Conservation (phyloP, 2,329 filamentous ascomycete species). For the Lecanicillium sp. region DNA sequence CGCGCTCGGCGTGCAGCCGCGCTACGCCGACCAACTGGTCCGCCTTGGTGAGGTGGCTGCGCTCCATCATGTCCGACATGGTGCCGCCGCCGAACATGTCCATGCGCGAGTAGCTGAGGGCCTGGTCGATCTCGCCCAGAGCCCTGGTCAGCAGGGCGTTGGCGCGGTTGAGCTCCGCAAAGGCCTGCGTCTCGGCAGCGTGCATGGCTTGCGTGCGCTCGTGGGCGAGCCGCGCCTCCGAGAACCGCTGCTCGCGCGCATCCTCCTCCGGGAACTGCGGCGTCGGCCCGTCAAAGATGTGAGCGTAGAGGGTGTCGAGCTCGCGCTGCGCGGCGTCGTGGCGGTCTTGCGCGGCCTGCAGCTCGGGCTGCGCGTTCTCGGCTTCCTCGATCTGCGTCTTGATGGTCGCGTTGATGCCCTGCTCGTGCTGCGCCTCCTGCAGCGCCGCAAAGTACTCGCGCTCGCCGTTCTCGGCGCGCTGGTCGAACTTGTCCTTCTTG, state of each 20-base stretch:
- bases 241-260: slow-evolving; percentile 32
- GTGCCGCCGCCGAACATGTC: slow-evolving; percentile 47
- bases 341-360: slow-evolving; percentile 30
- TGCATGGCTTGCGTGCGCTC: slow-evolving; percentile 29
- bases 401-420: slow-evolving; percentile 36
- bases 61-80: slow-evolving; percentile 47
- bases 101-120: slow-evolving; percentile 33
- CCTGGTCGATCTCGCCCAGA: slow-evolving; percentile 34
- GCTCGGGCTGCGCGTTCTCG: slow-evolving; percentile 24
- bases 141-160: slow-evolving; percentile 30
- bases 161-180: slow-evolving; percentile 35
- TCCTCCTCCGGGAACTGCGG: slow-evolving; percentile 50
- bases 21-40: slow-evolving; percentile 38
- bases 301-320: slow-evolving; percentile 46
- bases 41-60: slow-evolving; percentile 42
- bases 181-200: slow-evolving; percentile 37
- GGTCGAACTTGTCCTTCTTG: slow-evolving; percentile 33
- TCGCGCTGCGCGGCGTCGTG: slow-evolving; percentile 38
- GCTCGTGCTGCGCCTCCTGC: slow-evolving; percentile 40
- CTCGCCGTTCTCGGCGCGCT: slow-evolving; percentile 48
- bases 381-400: slow-evolving; percentile 36
- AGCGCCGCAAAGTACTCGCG: slow-evolving; percentile 48
- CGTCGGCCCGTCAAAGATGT: slow-evolving; percentile 48
- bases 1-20: slow-evolving; percentile 33
- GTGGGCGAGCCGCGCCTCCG: slow-evolving; percentile 30